These are phyloP conservation scores for Alternaria sp. DNA, from an alignment of 2,329 filamentous ascomycete species.

Conservation along the genomic window DNA sequence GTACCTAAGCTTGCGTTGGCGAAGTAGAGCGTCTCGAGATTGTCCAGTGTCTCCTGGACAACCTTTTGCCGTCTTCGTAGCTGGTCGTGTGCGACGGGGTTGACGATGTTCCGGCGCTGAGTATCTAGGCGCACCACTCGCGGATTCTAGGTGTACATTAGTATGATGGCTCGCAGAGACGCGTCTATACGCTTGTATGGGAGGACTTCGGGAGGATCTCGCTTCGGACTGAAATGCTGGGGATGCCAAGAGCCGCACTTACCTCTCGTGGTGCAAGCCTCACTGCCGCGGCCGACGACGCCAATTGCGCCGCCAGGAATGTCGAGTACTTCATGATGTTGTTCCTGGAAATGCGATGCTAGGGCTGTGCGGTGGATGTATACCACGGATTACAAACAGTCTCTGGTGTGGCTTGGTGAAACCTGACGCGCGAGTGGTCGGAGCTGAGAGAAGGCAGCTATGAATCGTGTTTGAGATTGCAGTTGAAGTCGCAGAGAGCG, in stretches of 20 bases:
- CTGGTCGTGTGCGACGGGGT: constrained; percentile 59
- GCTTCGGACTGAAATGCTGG: constrained; percentile 24
- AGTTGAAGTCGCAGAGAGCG: constrained; percentile 3
- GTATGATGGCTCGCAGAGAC: constrained; percentile 3
- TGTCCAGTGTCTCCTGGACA: constrained; percentile 61
- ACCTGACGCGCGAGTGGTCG: constrained; percentile 28
- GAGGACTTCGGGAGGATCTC: constrained; percentile 20
- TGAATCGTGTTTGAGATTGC: constrained; percentile 4
- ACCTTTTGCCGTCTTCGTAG: constrained; percentile 55
- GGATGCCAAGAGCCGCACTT: constrained; percentile 40
- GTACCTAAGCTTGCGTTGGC: constrained; percentile 67
- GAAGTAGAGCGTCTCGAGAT: constrained; percentile 68
- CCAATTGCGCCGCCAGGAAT: constrained; percentile 40
- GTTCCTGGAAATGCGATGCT: neutral
- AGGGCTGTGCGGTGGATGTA: constrained; percentile 19
- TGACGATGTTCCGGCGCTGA: constrained; percentile 56
- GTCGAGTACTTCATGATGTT: constrained; percentile 43
- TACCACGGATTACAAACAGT: constrained; percentile 1
- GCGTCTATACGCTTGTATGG: constrained; percentile 2
- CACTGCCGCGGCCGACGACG: constrained; percentile 40
- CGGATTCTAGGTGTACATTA: constrained; percentile 47
- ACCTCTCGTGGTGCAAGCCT: constrained; percentile 46
- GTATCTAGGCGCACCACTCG: constrained; percentile 62
- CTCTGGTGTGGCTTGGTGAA: constrained; percentile 11
- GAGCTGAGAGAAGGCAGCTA: constrained; percentile 10